Conservation (phyloP, 129 eudicot genomes). For the Smallanthus sonchifolius region DNA sequence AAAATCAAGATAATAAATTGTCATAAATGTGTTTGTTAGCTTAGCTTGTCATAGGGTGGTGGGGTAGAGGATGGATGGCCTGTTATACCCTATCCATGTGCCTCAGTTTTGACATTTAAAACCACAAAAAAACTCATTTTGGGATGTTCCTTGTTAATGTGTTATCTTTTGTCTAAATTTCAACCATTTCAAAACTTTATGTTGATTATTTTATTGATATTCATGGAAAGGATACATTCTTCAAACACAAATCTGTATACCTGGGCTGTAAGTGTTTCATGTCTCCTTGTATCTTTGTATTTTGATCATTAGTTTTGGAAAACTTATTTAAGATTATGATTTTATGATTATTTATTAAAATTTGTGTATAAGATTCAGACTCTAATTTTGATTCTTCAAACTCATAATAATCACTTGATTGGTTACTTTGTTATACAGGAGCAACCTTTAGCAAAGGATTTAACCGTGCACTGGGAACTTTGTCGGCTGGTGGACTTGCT, state of each 20-base stretch:
- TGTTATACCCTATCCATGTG: slow-evolving; percentile 9
- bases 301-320: neutral
- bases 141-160: neutral
- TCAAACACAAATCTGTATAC: neutral
- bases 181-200: neutral
- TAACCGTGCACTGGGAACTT: slow-evolving; percentile 61
- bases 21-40: neutral
- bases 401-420: neutral
- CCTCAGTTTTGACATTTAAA: slow-evolving; percentile 13
- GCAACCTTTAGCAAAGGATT: slow-evolving; percentile 75
- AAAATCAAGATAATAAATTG: neutral
- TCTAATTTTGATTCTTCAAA: neutral
- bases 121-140: slow-evolving; percentile 2
- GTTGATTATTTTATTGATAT: neutral
- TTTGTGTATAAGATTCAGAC: neutral
- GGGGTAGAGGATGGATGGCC: slow-evolving; percentile 20
- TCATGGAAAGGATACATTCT: neutral
- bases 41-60: slow-evolving; percentile 8
- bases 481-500: slow-evolving; percentile 73
- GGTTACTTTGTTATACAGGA: slow-evolving; percentile 30
- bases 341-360: neutral
- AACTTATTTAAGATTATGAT: neutral
- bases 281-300: neutral
- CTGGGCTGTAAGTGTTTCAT: neutral
- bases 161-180: neutral